Evolutionary conservation across 352 stramenopile species (phyloP).

Genomic region (Plasmopara halstedii): DNA sequence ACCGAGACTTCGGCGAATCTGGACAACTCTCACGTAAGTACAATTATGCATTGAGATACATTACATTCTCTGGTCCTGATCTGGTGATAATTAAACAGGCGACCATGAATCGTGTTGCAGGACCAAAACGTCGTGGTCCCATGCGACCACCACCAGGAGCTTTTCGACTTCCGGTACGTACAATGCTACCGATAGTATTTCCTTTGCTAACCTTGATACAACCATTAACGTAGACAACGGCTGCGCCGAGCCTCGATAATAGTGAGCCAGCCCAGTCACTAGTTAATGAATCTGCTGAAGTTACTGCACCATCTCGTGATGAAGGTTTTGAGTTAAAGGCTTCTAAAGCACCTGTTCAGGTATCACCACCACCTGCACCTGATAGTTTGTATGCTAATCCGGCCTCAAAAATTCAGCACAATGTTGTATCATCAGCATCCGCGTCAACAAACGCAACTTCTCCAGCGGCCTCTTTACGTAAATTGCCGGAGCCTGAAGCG

Average conservation of each 20-base stretch:
- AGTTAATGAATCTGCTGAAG: constrained; percentile 1
- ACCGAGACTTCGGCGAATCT: constrained; percentile 22
- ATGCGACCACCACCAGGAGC: constrained; percentile 52
- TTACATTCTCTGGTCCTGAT: constrained; percentile 10
- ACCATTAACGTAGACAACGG: constrained; percentile 29
- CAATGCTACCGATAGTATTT: constrained; percentile 1
- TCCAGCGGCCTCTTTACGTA: constrained; percentile 4
- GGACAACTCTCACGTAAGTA: constrained; percentile 61
- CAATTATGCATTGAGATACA: constrained; percentile 1
- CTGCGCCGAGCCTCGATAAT: constrained; percentile 22
- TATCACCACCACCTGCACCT: constrained; percentile 8
- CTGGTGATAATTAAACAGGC: constrained; percentile 23
- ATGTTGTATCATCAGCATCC: constrained; percentile 3
- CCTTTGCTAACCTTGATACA: constrained; percentile 2
- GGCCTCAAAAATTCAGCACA: background rate
- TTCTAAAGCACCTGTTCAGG: constrained; percentile 1
- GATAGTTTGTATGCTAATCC: constrained; percentile 14
- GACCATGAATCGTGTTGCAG: constrained; percentile 69
- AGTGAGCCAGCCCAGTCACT: constrained; percentile 14
- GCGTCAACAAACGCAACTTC: background rate
- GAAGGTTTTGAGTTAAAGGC: constrained; percentile 9
- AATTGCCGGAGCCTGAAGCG: constrained; percentile 19
- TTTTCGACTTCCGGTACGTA: constrained; percentile 47
- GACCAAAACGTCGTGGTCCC: constrained; percentile 70
- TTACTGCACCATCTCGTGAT: background rate